These are phyloP conservation scores for Acanthamoeba sp. DNA, from an alignment of 208 protist genomes.

Conservation along the genomic window DNA sequence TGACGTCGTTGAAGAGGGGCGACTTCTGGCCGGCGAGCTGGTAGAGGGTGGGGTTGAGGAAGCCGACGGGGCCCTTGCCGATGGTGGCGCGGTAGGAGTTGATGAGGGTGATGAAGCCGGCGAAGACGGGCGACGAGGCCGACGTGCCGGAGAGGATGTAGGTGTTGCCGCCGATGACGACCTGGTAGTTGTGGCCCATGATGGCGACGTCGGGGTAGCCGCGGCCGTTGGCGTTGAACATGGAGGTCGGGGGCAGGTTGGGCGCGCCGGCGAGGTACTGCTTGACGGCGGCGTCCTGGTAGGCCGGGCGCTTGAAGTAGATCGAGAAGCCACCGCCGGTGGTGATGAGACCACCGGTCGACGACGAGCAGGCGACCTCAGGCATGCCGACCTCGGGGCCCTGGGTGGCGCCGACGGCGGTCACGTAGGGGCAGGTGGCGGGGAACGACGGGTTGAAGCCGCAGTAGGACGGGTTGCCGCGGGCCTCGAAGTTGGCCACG, in stretches of 20 bases:
- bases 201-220: conserved; percentile 86
- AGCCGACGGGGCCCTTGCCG: conserved; percentile 77
- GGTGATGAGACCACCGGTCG: conserved; percentile 83
- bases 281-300: conserved; percentile 76
- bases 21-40: background rate
- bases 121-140: conserved; percentile 81
- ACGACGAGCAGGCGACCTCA: conserved; percentile 78
- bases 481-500: conserved; percentile 73
- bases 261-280: conserved; percentile 62
- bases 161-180: conserved; percentile 66
- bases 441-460: conserved; percentile 82
- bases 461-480: conserved; percentile 56
- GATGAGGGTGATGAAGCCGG: conserved; percentile 79
- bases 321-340: conserved; percentile 86
- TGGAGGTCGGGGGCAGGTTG: conserved; percentile 64
- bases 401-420: conserved; percentile 83
- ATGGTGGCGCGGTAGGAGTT: conserved; percentile 51
- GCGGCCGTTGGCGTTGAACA: conserved; percentile 76
- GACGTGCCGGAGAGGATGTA: conserved; percentile 77
- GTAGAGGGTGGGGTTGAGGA: conserved; percentile 84
- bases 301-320: conserved; percentile 46
- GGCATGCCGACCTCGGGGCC: conserved; percentile 63
- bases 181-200: conserved; percentile 79
- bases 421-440: conserved; percentile 82
- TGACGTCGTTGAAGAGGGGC: conserved; percentile 81